Base-by-base conservation (phyloP, 306 rosid species). In the Vigna unguiculata region DNA sequence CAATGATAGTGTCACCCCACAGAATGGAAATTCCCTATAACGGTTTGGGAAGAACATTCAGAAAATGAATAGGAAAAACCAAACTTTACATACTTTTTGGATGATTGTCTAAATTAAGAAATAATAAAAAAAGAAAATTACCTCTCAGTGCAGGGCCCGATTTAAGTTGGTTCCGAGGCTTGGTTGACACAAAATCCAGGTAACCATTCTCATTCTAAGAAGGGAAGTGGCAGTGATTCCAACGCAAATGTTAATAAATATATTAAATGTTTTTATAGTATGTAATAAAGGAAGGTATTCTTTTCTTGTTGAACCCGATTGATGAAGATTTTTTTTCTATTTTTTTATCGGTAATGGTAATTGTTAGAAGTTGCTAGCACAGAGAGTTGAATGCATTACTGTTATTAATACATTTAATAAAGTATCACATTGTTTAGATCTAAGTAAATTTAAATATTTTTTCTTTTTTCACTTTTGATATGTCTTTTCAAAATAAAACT, bases 281-380 rank as follows among this genome's bases (percentile, higher is more conserved):
- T 62, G 40, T 41, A 62, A 70, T 69, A 32, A 74, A 67, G 62
- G 65, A 53, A 45, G 54, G 22, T 55, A n/a, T 71, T 34, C 9
- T 53, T 76, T 82, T 63, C 22, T 76, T 53, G 74, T 54, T 77
- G 75, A n/a, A 25, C 21, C 67, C 48, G 32, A 43, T 68, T 49
- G 38, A 17, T 2, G 2, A 13, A 46, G 36, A 4, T 0, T n/a
- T n/a, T n/a, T n/a, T n/a, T n/a, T n/a, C n/a, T n/a, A n/a, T n/a
- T n/a, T n/a, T n/a, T n/a, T n/a, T n/a, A n/a, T n/a, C n/a, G n/a
- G n/a, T n/a, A n/a, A n/a, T n/a, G n/a, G n/a, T n/a, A n/a, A n/a
- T n/a, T n/a, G n/a, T n/a, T n/a, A n/a, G n/a, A n/a, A n/a, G n/a
- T n/a, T n/a, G n/a, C n/a, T n/a, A n/a, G n/a, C n/a, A n/a, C n/a